phyloP scores from a whole-genome alignment of 441 rosid species.

The Pelargonium myrrhifolium region DNA sequence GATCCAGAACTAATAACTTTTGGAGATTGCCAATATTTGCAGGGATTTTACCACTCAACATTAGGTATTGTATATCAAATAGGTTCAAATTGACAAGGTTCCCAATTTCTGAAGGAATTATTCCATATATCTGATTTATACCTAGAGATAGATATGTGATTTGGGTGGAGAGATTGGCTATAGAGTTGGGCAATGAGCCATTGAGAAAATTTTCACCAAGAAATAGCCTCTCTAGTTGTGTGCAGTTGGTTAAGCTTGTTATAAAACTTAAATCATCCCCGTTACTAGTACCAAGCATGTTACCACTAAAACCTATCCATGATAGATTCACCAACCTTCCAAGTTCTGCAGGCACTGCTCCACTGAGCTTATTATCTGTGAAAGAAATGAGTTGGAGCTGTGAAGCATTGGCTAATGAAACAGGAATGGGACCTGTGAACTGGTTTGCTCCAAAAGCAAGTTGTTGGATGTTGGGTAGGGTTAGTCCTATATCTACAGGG shows the following conservation, averaged over 20 bases:
- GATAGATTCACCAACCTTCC: constrained; percentile 3
- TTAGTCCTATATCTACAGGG: not conserved
- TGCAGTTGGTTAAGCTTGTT: constrained; percentile 5
- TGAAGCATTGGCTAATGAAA: constrained; percentile 11
- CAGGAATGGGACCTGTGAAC: constrained; percentile 4
- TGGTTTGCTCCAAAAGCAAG: not conserved
- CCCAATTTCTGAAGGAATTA: constrained; percentile 2
- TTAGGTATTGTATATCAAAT: constrained; percentile 24
- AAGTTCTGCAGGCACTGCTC: not conserved
- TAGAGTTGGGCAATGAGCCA: not conserved
- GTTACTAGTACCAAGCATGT: not conserved
- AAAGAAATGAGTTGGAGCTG: not conserved
- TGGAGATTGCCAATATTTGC: constrained; percentile 22
- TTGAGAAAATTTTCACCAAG: not conserved
- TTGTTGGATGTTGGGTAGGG: not conserved
- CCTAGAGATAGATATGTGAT: not conserved
- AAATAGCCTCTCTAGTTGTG: not conserved
- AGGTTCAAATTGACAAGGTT: not conserved
- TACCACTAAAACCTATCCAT: constrained; percentile 1
- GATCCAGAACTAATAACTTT: constrained; percentile 15
- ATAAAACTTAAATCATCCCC: constrained; percentile 1
- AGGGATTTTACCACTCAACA: not conserved
- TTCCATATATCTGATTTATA: not conserved
- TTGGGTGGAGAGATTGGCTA: not conserved
- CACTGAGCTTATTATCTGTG: not conserved